Base-by-base conservation (phyloP, 345 rosid genomes). In the Combretum micranthum region DNA sequence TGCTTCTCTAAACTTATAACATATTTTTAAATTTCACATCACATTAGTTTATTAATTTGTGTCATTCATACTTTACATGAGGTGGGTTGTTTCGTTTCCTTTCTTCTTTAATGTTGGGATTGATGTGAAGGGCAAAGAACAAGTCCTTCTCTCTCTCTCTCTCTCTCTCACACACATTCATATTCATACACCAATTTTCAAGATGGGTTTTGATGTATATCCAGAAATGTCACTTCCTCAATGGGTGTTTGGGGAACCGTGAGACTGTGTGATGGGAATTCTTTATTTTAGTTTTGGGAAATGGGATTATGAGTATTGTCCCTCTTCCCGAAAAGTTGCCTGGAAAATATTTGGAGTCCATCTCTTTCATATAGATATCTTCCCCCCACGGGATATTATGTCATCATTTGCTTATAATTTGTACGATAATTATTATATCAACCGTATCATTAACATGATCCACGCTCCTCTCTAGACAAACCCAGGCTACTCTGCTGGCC, bases 181-280 rank as follows among this genome's bases (percentile, higher is more conserved):
- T 13, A 6, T 13, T 18, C 13, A 13, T 4, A 13, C 57, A 70
- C 53, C 79, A 64, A 70, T 48, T 74, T 82, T 77, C 82, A 73
- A 77, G 78, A 73, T 60, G 64, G 80, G 79, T 63, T 69, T 73
- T 77, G 68, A 63, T 63, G 75, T 64, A 68, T 64, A 77, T 75
- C 57, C 47, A 73, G 75, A 69, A 71, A 69, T 73, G 81, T 75
- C 63, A 43, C 64, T 59, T 77, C 75, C 64, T 75, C 60, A 54
- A 71, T 75, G 78, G 59, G 57, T 52, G 62, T 65, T 62, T 75
- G 77, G 75, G 69, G 64, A 43, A 64, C 66, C 42, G 79, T 67
- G 65, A 43, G 20, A 49, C 75, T 62, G 78, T 26, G 26, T 60
- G 68, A 50, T 44, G 66, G 57, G 48, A 62, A 77, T 64, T 69